Percentiles rank a stretch among this genome's conserved stretches.
Conservation (phyloP, 106 monocot species). For the Apostasia ramifera region DNA sequence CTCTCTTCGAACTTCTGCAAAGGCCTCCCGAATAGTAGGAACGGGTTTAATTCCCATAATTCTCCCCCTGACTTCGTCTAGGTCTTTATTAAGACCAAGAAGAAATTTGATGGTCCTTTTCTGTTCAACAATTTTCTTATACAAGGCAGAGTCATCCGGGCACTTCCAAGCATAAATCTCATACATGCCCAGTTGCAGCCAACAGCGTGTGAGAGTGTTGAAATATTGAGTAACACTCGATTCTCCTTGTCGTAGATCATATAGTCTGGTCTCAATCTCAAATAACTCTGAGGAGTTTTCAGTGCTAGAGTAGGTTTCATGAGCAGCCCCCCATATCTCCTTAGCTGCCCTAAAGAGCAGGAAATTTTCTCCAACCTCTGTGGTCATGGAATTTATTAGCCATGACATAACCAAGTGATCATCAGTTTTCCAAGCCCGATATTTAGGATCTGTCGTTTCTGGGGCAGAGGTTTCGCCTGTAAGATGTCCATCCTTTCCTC, state of each 20-base stretch:
- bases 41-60: neutral
- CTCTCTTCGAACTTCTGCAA: neutral
- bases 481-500: constrained; percentile 1
- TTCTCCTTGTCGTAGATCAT: constrained; percentile 1
- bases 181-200: neutral
- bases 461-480: neutral
- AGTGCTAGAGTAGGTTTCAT: constrained; percentile 5
- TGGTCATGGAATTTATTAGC: constrained; percentile 2
- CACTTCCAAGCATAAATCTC: neutral
- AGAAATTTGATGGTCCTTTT: neutral
- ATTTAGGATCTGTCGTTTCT: no score
- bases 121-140: neutral
- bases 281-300: constrained; percentile 4
- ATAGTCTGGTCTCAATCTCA: neutral
- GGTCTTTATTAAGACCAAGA: constrained; percentile 16
- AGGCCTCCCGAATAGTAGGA: neutral
- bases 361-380: constrained; percentile 1
- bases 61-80: constrained; percentile 2
- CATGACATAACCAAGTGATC: neutral
- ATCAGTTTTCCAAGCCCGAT: neutral
- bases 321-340: neutral
- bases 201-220: constrained; percentile 1
- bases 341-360: neutral
- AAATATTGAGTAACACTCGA: constrained; percentile 2
- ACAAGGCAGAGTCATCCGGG: neutral